These are phyloP conservation scores for Fraxinus anomala DNA, from an alignment of 257 asterid species.

Conservation along the genomic window DNA sequence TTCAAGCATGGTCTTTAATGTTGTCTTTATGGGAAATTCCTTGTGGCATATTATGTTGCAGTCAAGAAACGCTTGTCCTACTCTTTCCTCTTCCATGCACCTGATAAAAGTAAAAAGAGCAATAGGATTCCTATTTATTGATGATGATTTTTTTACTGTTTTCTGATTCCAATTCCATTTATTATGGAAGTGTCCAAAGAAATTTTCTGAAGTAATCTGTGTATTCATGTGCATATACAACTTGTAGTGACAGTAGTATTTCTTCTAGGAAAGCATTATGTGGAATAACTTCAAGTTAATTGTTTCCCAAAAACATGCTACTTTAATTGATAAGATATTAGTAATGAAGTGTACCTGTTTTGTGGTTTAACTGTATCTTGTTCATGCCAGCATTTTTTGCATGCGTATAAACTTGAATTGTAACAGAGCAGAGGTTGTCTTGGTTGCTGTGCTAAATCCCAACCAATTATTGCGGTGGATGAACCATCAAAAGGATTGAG, in stretches of 20 bases:
- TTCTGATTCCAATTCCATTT: neutral
- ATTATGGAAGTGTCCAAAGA: neutral
- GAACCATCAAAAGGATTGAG: slow-evolving; percentile 74
- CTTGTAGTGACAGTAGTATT: neutral
- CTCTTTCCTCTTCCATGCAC: neutral
- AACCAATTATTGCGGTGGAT: slow-evolving; percentile 66
- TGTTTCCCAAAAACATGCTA: neutral
- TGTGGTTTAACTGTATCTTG: neutral
- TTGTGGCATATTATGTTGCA: neutral
- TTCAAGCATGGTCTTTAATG: neutral
- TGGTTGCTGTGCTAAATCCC: slow-evolving; percentile 71
- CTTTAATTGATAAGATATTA: neutral
- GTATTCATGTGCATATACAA: neutral
- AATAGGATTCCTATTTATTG: neutral
- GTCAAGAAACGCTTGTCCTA: neutral
- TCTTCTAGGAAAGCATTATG: neutral
- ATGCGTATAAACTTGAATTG: slow-evolving; percentile 48
- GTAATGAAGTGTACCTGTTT: neutral
- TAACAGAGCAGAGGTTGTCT: slow-evolving; percentile 78
- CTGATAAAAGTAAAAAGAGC: neutral
- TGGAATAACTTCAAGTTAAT: neutral
- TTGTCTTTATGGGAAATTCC: neutral
- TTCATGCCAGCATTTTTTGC: slow-evolving; percentile 33
- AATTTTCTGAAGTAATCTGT: neutral
- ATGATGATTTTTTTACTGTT: neutral